Base-by-base conservation (phyloP, 805 yeast genomes). In the Cyberlindnera petersonii region DNA sequence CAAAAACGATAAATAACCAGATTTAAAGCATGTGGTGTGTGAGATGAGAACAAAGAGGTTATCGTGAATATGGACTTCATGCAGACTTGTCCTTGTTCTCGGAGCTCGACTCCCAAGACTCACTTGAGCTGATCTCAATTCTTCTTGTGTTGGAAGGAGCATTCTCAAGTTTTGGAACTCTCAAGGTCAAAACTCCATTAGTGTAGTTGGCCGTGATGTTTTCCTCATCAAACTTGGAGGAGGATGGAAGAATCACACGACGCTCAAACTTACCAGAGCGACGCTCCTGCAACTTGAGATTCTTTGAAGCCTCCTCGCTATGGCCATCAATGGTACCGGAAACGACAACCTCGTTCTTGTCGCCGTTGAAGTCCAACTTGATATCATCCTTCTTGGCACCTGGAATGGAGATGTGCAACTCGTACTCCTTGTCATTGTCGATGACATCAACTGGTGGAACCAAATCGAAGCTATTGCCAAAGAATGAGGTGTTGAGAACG, bases 371-470 rank as follows among this genome's bases (percentile, higher is more conserved):
- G 52, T 73, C 77, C 38, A 72, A 53, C 11, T 65, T 58, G 48
- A 71, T 60, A 31, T 64, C 56, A 16, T 72, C 71, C 50, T 65
- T 67, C 31, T 59, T 51, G 15, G 72, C 74, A 38, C 78, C 78
- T 9, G 78, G 75, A 37, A 72, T 56, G 1, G 75, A 65, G 4
- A 71, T 61, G 26, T 64, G 65, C 26, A 73, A 50, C 30, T 63
- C 66, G 44, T 68, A 72, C 15, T 58, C 49, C 31, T 63, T 55
- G 5, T 68, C 71, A 31, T 65, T 62, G 22, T 72, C 77, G 43
- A 69, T 52, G 26, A 73, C 56, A 46, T 72, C 75, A 33, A 72
- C 63, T 13, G 75, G 72, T 35, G 75, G 74, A 15, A 61, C 53
- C 15, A 66, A 35, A 11, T 42, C 52, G 14, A 39, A 37, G 10